phyloP scores from a whole-genome alignment of 768 basidiomycete genomes.

The Mycena galopus region DNA sequence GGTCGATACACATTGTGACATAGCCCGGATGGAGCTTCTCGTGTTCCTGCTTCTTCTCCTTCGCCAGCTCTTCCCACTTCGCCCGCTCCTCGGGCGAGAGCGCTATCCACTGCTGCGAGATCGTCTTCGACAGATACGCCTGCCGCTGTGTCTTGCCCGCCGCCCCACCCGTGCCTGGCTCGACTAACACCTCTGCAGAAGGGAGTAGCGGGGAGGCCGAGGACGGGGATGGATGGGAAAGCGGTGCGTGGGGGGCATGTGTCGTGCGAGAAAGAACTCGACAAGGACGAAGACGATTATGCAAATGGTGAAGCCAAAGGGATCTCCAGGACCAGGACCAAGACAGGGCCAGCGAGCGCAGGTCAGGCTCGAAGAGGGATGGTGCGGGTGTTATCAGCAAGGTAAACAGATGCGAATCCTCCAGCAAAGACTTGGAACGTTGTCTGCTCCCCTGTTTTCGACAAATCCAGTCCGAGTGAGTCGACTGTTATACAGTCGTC shows the following conservation, averaged over 20 bases:
- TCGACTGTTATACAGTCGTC: too few species aligned
- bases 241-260: slow-evolving; percentile 46
- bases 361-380: slow-evolving; percentile 85
- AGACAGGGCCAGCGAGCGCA: slow-evolving; percentile 62
- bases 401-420: too few species aligned
- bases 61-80: slow-evolving; percentile 83
- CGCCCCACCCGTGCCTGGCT: slow-evolving; percentile 14
- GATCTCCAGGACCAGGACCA: slow-evolving; percentile 11
- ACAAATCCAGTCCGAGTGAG: too few species aligned
- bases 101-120: slow-evolving; percentile 85
- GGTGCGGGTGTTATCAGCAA: slow-evolving; percentile 69
- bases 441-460: too few species aligned
- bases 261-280: slow-evolving; percentile 37
- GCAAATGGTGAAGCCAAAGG: slow-evolving; percentile 45
- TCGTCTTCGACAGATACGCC: slow-evolving; percentile 85
- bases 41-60: slow-evolving; percentile 86
- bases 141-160: slow-evolving; percentile 76
- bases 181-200: slow-evolving; percentile 6
- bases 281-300: slow-evolving; percentile 41
- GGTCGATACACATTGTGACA: slow-evolving; percentile 86
- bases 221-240: slow-evolving; percentile 20
- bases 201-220: background rate
- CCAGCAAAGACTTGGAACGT: too few species aligned
- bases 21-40: slow-evolving; percentile 81
- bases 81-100: slow-evolving; percentile 74